These are phyloP conservation scores for Suillus plorans DNA, from an alignment of 768 basidiomycete genomes.

Conservation along the genomic window DNA sequence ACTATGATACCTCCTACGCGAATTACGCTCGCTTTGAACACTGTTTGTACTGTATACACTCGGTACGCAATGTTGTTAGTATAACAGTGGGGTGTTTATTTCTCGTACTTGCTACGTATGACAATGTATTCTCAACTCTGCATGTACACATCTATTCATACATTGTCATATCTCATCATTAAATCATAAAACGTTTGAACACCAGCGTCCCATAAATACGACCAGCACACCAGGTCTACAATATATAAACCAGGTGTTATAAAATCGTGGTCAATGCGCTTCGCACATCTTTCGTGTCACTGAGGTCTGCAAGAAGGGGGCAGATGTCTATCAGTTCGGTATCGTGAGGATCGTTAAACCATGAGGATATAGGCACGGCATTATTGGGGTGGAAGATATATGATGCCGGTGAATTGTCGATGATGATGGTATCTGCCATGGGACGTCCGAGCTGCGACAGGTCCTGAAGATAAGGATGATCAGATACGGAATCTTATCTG, in stretches of 20 bases:
- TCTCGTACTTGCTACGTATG: not conserved
- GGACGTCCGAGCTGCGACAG: slow-evolving; percentile 74
- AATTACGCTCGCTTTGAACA: not conserved
- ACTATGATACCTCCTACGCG: not conserved
- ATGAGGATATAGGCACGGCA: slow-evolving; percentile 73
- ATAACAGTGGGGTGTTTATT: not conserved
- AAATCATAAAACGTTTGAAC: not conserved
- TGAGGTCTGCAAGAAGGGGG: slow-evolving; percentile 66
- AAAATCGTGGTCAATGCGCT: slow-evolving; percentile 47
- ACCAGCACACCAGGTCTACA: not conserved
- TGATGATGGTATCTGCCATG: slow-evolving; percentile 67
- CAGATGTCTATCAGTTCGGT: slow-evolving; percentile 70
- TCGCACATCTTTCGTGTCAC: slow-evolving; percentile 61
- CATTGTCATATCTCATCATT: not conserved
- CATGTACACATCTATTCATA: not conserved
- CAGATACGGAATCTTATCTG: slow-evolving; percentile 1
- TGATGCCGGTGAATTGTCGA: slow-evolving; percentile 77
- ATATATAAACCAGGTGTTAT: slow-evolving; percentile 13
- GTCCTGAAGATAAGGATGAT: slow-evolving; percentile 41
- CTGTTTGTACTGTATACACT: not conserved
- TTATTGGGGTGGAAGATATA: slow-evolving; percentile 84
- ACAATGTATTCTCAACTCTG: not conserved
- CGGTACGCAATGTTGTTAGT: not conserved
- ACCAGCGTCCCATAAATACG: not conserved
- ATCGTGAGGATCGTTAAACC: slow-evolving; percentile 80